Evolutionary conservation across 2,329 filamentous ascomycete species (phyloP), one percentile per base, ranked within the genome.

Genomic region (Fusarium succisae): DNA sequence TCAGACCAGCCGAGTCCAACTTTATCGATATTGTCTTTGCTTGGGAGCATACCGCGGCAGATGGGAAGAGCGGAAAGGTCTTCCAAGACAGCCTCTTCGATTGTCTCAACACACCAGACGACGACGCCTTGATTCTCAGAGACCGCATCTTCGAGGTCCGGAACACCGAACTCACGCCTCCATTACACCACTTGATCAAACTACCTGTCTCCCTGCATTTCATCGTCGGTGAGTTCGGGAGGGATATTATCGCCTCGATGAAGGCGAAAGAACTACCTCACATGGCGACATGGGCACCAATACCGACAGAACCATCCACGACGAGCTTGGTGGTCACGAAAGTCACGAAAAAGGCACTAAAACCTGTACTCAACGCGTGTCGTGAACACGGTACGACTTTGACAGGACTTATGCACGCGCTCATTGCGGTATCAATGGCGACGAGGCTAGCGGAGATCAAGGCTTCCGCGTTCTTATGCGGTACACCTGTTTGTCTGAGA

Each of bases 1-100:
- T 73, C 0, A 53, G 24, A 10, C 26, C 44, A 2, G 3, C 14
- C 37, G 28, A 44, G 5, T 10, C 32, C 12, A 45, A 47, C 8
- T 73, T 63, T 13, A 35, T 73, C 2, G 70, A 73, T 15, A 3
- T 73, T 3, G 13, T 73, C 6, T 73, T 73, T 48, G 69, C 69
- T 2, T 73, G 70, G 70, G 65, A 73, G 5, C 70, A 73, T 20
- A 70, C 70, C 1, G 26, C 62, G 0, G 70, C 47, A 8, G 70
- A 73, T 32, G 70, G 70, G 1, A 73, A 73, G 5, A 70, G 70
- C 18, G 70, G 70, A 0, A 66, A 62, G 9, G 18, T 73, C 0
- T 73, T 73, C 5, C 65, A 70, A 1, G 44, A 66, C 2, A 73
- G 45, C 22, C 22, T 73, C 0, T 58, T 70, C 4, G 28, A n/a